phyloP scores from a whole-genome alignment of 305 asterid genomes.

The Salvia sclarea region DNA sequence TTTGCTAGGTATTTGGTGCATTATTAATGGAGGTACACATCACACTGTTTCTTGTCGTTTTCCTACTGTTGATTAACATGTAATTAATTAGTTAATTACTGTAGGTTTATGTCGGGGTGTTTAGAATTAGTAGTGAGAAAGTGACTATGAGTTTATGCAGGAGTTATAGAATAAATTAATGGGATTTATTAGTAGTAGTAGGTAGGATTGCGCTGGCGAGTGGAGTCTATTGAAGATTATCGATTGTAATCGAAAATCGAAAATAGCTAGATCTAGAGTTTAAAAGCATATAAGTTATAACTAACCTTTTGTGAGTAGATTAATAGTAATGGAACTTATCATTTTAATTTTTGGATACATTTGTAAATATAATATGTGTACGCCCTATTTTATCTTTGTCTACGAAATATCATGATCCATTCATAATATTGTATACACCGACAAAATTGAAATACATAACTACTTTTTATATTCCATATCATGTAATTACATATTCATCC shows the following conservation, averaged over 20 bases:
- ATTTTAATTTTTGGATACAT: no score
- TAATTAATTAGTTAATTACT: conserved; percentile 14
- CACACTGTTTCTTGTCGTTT: conserved; percentile 22
- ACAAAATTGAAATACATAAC: no score
- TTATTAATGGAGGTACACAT: conserved; percentile 6
- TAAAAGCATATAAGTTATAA: not conserved
- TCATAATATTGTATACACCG: no score
- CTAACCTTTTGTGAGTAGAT: not conserved
- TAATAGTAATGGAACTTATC: no score
- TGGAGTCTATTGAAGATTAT: not conserved
- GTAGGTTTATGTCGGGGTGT: conserved; percentile 27
- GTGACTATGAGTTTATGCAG: no score
- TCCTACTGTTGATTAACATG: not conserved
- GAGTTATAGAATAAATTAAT: not conserved
- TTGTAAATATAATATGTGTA: no score
- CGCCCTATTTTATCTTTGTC: no score
- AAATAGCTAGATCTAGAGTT: not conserved
- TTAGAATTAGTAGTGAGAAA: no score
- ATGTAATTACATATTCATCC: no score
- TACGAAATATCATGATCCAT: no score
- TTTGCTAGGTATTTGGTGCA: conserved; percentile 36
- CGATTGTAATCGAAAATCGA: not conserved
- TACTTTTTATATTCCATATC: no score
- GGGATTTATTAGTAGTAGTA: not conserved
- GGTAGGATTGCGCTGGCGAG: not conserved